Conservation (phyloP, 129 eudicot genomes). For the Dittrichia graveolens region DNA sequence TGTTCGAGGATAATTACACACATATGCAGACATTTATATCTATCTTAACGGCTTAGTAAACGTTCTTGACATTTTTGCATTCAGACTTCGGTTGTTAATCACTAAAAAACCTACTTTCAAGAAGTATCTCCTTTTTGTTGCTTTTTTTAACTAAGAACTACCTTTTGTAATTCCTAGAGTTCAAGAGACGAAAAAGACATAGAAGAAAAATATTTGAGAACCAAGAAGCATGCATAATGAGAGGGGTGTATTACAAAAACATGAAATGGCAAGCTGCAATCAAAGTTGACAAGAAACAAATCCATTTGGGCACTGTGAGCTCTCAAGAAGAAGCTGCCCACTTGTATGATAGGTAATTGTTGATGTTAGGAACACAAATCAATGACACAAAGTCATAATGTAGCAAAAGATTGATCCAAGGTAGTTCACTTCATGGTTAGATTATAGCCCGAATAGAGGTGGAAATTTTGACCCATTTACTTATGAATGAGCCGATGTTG, state of each 20-base stretch:
- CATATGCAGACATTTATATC: too few species aligned
- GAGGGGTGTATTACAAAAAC: constrained; percentile 96
- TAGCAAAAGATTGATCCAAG: background rate
- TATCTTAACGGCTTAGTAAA: too few species aligned
- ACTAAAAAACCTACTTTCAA: background rate
- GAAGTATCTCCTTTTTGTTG: background rate
- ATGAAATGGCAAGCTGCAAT: constrained; percentile 99
- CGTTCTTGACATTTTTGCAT: constrained; percentile 1
- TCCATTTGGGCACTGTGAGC: constrained; percentile 92
- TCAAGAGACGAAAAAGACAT: constrained; percentile 80
- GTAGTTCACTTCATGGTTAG: background rate
- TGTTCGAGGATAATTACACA: background rate
- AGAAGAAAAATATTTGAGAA: constrained; percentile 71
- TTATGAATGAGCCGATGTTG: background rate
- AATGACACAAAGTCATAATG: background rate
- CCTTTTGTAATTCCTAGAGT: constrained; percentile 41
- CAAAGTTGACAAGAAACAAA: constrained; percentile 96
- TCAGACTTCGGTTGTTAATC: too few species aligned
- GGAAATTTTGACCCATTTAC: background rate
- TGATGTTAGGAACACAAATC: background rate
- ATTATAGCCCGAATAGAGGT: too few species aligned
- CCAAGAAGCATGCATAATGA: constrained; percentile 72
- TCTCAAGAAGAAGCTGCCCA: constrained; percentile 98
- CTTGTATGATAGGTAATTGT: constrained; percentile 84
- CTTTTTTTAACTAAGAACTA: constrained; percentile 1